phyloP scores from a whole-genome alignment of 2,329 filamentous ascomycete species.

The Exophiala sideris region DNA sequence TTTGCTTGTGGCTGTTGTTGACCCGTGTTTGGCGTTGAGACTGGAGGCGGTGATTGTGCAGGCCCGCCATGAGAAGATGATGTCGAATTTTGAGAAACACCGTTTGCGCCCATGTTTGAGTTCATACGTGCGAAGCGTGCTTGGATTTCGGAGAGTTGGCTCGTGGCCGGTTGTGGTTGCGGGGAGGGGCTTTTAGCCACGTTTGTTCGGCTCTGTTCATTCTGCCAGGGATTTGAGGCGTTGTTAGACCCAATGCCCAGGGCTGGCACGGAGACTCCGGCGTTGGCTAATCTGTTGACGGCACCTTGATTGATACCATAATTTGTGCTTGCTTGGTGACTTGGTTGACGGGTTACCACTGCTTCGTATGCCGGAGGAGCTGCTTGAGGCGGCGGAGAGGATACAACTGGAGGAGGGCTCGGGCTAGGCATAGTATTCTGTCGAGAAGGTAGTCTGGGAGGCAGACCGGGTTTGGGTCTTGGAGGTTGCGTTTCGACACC shows the following conservation, averaged over 20 bases:
- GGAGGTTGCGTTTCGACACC: conserved; percentile 29
- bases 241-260: conserved; percentile 62
- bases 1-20: conserved; percentile 32
- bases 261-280: conserved; percentile 74
- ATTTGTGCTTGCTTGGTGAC: conserved; percentile 31
- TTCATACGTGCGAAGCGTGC: conserved; percentile 61
- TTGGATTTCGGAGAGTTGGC: conserved; percentile 64
- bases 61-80: conserved; percentile 14
- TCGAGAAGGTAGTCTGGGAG: conserved; percentile 70
- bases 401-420: conserved; percentile 43
- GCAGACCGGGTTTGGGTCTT: conserved; percentile 53
- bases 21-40: background rate
- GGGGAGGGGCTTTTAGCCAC: conserved; percentile 30
- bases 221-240: conserved; percentile 24
- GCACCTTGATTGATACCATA: conserved; percentile 57
- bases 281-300: conserved; percentile 63
- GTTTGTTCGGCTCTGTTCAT: conserved; percentile 34
- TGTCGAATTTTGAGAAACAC: conserved; percentile 20
- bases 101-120: conserved; percentile 32
- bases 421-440: conserved; percentile 47
- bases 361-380: conserved; percentile 20
- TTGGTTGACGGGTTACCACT: conserved; percentile 25
- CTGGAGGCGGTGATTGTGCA: conserved; percentile 8
- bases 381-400: conserved; percentile 24
- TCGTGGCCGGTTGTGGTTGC: conserved; percentile 19